These are phyloP conservation scores for Saccharomycopsis capsularis DNA, from an alignment of 805 yeast species.

Conservation along the genomic window DNA sequence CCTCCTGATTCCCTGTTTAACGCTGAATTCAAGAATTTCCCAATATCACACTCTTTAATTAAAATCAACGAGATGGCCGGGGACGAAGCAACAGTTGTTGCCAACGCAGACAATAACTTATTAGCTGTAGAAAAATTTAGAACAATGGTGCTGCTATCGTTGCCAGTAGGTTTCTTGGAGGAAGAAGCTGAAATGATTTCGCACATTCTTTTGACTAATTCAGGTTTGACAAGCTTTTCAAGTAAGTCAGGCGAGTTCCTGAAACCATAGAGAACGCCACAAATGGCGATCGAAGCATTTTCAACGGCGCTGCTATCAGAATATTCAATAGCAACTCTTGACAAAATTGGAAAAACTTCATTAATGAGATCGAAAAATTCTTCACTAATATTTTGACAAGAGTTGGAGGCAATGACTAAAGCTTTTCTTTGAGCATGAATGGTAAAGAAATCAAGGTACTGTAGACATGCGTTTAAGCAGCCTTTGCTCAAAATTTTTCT, in stretches of 20 bases:
- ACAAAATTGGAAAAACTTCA: constrained; percentile 53
- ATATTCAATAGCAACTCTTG: constrained; percentile 44
- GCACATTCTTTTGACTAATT: constrained; percentile 10
- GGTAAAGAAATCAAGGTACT: constrained; percentile 81
- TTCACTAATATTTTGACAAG: constrained; percentile 44
- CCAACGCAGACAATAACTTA: constrained; percentile 31
- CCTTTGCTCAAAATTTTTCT: constrained; percentile 48
- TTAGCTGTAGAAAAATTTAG: constrained; percentile 19
- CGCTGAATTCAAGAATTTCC: constrained; percentile 41
- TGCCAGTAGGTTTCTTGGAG: constrained; percentile 13
- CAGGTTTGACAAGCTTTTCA: constrained; percentile 35
- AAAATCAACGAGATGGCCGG: constrained; percentile 38
- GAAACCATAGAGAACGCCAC: constrained; percentile 49
- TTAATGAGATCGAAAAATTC: constrained; percentile 42
- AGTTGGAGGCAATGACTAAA: constrained; percentile 60
- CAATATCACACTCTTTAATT: constrained; percentile 42
- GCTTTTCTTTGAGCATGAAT: constrained; percentile 84
- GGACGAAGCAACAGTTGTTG: constrained; percentile 38
- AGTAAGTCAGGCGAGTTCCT: constrained; percentile 36
- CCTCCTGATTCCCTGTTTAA: constrained; percentile 44
- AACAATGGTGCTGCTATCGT: constrained; percentile 17
- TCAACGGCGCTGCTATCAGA: constrained; percentile 57
- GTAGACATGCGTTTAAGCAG: constrained; percentile 58
- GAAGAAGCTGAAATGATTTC: constrained; percentile 23
- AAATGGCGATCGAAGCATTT: constrained; percentile 56